Percentiles rank a stretch among this genome's conserved stretches.
Evolutionary conservation across 208 protist genomes (phyloP).

Genomic region (Tetramitus jugosus): DNA sequence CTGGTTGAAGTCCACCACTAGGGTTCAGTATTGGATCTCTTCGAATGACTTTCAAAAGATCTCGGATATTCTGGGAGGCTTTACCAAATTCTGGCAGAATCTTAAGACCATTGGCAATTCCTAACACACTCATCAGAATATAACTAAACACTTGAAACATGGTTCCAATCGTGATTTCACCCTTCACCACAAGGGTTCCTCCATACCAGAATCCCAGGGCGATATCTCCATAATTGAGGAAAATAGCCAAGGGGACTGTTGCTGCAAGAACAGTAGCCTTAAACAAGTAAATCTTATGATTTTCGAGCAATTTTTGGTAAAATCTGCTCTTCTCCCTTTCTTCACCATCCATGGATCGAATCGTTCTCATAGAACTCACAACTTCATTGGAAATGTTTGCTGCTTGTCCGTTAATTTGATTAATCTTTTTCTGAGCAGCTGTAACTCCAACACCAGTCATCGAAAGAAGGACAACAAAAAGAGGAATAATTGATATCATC

Average conservation of each 20-base stretch:
- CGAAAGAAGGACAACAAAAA: no score
- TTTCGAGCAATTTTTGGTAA: not conserved
- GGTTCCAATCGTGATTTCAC: not conserved
- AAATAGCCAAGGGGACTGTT: no score
- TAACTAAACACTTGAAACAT: constrained; percentile 3
- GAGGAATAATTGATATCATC: not conserved
- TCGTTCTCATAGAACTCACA: not conserved
- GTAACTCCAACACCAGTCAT: not conserved
- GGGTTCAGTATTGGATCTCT: not conserved
- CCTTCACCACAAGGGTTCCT: not conserved
- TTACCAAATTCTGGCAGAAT: not conserved
- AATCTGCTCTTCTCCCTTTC: not conserved
- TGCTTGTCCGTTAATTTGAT: not conserved
- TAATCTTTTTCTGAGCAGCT: not conserved
- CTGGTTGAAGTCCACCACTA: not conserved
- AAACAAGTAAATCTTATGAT: not conserved
- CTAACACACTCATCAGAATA: not conserved
- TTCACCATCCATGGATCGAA: constrained; percentile 7
- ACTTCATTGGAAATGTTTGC: not conserved
- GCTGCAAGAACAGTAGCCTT: not conserved
- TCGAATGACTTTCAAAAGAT: not conserved
- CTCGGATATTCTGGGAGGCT: no score
- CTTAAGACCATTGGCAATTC: no score
- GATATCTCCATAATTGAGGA: not conserved
- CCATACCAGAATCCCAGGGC: not conserved